Evolutionary conservation across 73 alveolate species (phyloP).

Genomic region (Paramecium tetraurelia): DNA sequence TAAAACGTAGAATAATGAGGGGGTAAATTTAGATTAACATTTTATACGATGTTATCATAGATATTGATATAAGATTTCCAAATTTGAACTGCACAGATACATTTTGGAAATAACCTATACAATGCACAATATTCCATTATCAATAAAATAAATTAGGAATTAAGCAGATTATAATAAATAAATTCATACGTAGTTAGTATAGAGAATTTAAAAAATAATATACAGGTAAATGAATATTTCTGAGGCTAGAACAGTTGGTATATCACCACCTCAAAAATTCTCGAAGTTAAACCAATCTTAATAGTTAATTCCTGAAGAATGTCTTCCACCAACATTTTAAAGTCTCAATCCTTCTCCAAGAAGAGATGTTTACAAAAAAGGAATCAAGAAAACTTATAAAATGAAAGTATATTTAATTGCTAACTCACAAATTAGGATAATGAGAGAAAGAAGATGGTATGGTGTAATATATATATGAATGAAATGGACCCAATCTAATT

Average conservation of each 20-base stretch:
- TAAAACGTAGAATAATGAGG: neutral
- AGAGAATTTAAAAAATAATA: neutral
- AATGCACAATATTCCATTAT: neutral
- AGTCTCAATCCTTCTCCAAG: conserved; percentile 18
- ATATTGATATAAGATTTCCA: neutral
- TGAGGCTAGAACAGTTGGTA: neutral
- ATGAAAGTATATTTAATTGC: neutral
- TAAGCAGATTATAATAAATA: neutral
- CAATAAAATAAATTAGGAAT: neutral
- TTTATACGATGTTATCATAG: neutral
- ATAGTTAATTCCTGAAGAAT: conserved; percentile 4
- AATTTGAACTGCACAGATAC: neutral
- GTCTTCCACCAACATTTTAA: neutral
- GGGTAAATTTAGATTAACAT: neutral
- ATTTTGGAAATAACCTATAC: neutral
- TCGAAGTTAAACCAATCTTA: neutral
- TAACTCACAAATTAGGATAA: neutral
- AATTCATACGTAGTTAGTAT: neutral
- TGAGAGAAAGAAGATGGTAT: neutral
- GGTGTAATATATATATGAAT: neutral
- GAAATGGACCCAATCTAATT: conserved; percentile 4
- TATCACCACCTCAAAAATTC: neutral
- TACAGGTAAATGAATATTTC: neutral
- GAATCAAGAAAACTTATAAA: neutral
- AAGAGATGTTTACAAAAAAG: neutral